These are phyloP conservation scores for Cornus florida DNA, from an alignment of 148 eudicot genomes.

Conservation along the genomic window DNA sequence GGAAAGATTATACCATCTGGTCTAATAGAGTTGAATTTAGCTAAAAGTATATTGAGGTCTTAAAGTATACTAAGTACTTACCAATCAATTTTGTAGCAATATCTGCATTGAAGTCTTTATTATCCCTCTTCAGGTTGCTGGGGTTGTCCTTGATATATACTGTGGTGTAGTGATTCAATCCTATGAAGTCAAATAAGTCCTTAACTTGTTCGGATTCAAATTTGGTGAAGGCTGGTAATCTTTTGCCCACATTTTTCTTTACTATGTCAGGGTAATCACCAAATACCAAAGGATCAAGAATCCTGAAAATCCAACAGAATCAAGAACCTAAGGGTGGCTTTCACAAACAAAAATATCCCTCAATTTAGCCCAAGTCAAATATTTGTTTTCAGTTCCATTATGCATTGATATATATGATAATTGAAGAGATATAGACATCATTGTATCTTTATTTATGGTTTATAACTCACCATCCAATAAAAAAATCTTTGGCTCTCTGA, in stretches of 20 bases:
- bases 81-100: constrained; percentile 32
- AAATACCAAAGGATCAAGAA: constrained; percentile 46
- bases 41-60: too few species aligned
- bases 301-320: too few species aligned
- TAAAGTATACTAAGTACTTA: constrained; percentile 19
- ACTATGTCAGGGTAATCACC: constrained; percentile 64
- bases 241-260: constrained; percentile 38
- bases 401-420: neutral
- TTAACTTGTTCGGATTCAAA: constrained; percentile 43
- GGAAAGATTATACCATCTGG: too few species aligned
- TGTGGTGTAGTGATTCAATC: constrained; percentile 47
- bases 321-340: too few species aligned
- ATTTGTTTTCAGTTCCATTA: neutral
- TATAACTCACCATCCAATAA: constrained; percentile 53
- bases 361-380: too few species aligned
- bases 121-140: constrained; percentile 12
- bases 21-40: too few species aligned
- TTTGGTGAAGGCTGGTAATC: constrained; percentile 48
- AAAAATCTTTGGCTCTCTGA: constrained; percentile 49
- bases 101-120: constrained; percentile 44
- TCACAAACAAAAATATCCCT: too few species aligned
- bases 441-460: neutral
- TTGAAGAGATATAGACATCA: neutral
- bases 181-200: constrained; percentile 63
- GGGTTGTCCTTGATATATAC: constrained; percentile 35